Evolutionary conservation across 768 basidiomycete genomes (phyloP), one percentile per base, ranked within the genome.

Genomic region (Kockovaella imperatae): DNA sequence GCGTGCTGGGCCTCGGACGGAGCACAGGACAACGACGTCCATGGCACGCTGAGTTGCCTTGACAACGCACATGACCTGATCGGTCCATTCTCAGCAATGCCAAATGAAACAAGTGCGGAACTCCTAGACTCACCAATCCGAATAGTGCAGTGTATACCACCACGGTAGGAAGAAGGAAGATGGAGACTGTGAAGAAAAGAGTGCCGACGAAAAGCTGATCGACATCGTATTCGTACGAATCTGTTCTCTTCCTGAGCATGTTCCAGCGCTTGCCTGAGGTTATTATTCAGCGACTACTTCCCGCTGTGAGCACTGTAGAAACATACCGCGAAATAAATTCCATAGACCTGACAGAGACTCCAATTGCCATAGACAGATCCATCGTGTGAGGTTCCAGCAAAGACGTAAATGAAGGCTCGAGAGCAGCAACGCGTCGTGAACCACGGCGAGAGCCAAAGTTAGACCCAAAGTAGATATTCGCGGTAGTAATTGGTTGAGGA

Each of bases 151-250:
- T 88, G 69, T 95, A 99, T 0, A 83, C 84, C 26, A 86, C 60
- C 3, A 91, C 79, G 0, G 93, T 96, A 2, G 93, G 72, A 25
- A 71, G 57, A 17, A 73, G 56, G 48, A 73, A 73, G 3, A 64
- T 54, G 10, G 70, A 67, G 21, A 70, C 62, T 1, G 72, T 73
- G 54, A 73, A 73, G 1, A 73, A 54, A 24, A 73, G 42, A 0
- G 95, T 91, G 4, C 93, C 93, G 29, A 96, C 83, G n/a, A 97
- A 75, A 2, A 97, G 78, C 64, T 96, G 89, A 68, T 97, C 93
- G 23, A 90, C 77, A 45, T 89, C 86, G 59, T 95, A 97, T 47
- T 83, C 79, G 80, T 86, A 89, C 0, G 83, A 79, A 62, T 97
- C 95, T 3, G 82, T 83, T n/a, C 91, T 80, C 44, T 84, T 79